These are phyloP conservation scores for Williopsis jadinii DNA, from an alignment of 1,139 yeast species.

Conservation along the genomic window DNA sequence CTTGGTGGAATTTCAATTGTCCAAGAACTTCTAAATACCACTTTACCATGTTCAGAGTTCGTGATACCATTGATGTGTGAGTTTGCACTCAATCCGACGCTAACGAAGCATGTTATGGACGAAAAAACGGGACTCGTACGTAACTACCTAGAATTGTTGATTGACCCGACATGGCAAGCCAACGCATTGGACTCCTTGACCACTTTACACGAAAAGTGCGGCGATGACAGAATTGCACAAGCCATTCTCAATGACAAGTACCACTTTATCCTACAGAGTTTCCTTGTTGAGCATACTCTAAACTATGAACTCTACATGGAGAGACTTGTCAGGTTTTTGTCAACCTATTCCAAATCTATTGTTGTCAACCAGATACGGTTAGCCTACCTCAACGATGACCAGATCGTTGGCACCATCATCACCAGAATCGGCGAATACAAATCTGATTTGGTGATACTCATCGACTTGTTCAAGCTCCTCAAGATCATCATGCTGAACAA, in stretches of 20 bases:
- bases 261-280: constrained; percentile 10
- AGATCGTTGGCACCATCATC: constrained; percentile 9
- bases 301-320: constrained; percentile 19
- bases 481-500: constrained; percentile 12
- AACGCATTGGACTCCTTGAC: constrained; percentile 54
- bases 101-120: constrained; percentile 30
- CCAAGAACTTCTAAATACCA: constrained; percentile 36
- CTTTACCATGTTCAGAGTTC: constrained; percentile 52
- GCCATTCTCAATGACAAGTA: constrained; percentile 9
- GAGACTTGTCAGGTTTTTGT: constrained; percentile 13
- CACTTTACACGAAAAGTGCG: constrained; percentile 13
- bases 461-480: constrained; percentile 17
- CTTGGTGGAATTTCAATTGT: constrained; percentile 49
- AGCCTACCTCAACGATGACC: constrained; percentile 9
- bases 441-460: constrained; percentile 13
- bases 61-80: constrained; percentile 60
- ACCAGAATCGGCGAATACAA: constrained; percentile 6
- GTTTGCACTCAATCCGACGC: constrained; percentile 35
- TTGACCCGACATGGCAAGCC: constrained; percentile 66
- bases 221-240: constrained; percentile 10
- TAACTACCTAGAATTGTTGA: constrained; percentile 40
- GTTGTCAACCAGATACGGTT: constrained; percentile 16
- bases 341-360: constrained; percentile 9
- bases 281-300: constrained; percentile 9
- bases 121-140: constrained; percentile 33